Conservation (phyloP, 106 monocot genomes). For the Chionographis japonica region DNA sequence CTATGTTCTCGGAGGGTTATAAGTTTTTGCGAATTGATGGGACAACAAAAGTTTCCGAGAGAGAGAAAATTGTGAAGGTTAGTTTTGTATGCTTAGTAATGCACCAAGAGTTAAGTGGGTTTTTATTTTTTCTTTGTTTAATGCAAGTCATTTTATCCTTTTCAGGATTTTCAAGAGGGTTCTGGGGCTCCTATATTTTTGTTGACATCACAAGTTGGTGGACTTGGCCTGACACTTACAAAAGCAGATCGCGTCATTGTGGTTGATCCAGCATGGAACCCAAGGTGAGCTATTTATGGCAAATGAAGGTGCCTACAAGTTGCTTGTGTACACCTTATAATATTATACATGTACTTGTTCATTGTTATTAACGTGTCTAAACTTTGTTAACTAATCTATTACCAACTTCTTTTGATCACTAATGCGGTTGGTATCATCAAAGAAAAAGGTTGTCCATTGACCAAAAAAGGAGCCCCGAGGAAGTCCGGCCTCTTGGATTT, state of each 20-base stretch:
- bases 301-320: background rate
- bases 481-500: no score
- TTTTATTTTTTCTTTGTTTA: slow-evolving; percentile 3
- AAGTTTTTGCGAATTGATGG: slow-evolving; percentile 88
- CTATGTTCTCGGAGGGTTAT: slow-evolving; percentile 51
- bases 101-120: background rate
- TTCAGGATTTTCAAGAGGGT: slow-evolving; percentile 93
- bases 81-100: background rate
- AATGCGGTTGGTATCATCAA: no score
- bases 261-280: slow-evolving; percentile 99
- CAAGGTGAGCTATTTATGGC: slow-evolving; percentile 47
- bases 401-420: no score
- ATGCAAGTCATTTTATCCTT: background rate
- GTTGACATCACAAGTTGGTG: slow-evolving; percentile 94
- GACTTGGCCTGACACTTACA: slow-evolving; percentile 96
- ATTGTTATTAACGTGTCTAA: no score
- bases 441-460: no score
- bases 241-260: slow-evolving; percentile 97
- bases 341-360: background rate
- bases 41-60: slow-evolving; percentile 87
- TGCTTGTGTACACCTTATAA: background rate
- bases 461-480: no score
- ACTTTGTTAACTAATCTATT: no score
- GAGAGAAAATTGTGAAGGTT: slow-evolving; percentile 84
- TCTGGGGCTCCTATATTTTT: slow-evolving; percentile 76